A percentile compares a stretch with the other conserved stretches of the same genome.
Conservation (phyloP, 345 rosid species). For the Eucalyptus rudis region DNA sequence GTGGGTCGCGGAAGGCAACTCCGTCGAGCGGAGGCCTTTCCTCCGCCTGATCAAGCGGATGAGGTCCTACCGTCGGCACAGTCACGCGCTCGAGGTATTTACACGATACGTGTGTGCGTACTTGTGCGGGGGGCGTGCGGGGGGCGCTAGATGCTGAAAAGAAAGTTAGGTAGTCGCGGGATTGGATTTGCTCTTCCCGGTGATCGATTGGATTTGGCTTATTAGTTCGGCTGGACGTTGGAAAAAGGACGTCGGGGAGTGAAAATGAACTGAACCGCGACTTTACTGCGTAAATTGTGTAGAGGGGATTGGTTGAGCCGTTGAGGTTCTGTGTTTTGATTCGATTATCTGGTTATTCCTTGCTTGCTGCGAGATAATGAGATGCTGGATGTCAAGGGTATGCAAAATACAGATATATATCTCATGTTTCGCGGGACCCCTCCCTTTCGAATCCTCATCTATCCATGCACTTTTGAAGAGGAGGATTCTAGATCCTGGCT, state of each 20-base stretch:
- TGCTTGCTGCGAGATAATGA: not conserved
- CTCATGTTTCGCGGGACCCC: not conserved
- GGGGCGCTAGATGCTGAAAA: not conserved
- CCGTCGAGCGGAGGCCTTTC: not conserved
- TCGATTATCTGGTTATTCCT: not conserved
- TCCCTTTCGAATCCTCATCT: not conserved
- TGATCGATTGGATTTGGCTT: not conserved
- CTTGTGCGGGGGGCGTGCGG: not conserved
- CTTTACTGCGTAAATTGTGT: not conserved
- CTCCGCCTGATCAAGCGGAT: not conserved
- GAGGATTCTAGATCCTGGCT: not conserved
- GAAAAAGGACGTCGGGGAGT: not conserved
- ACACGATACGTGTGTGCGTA: not conserved
- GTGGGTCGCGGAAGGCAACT: conserved; percentile 23
- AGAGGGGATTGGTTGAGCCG: not conserved
- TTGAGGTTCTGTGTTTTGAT: not conserved
- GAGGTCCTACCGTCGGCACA: conserved; percentile 1
- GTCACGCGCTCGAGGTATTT: conserved; percentile 32
- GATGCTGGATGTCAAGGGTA: not conserved
- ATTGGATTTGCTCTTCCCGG: not conserved
- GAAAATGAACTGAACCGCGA: not conserved
- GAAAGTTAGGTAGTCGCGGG: not conserved
- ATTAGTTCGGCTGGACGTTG: not conserved
- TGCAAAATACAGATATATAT: not conserved
- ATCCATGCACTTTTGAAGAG: not conserved